Percentiles rank a stretch among this genome's conserved stretches.
Evolutionary conservation across 169 alveolate species (phyloP).

Genomic region (Eimeria acervulina): DNA sequence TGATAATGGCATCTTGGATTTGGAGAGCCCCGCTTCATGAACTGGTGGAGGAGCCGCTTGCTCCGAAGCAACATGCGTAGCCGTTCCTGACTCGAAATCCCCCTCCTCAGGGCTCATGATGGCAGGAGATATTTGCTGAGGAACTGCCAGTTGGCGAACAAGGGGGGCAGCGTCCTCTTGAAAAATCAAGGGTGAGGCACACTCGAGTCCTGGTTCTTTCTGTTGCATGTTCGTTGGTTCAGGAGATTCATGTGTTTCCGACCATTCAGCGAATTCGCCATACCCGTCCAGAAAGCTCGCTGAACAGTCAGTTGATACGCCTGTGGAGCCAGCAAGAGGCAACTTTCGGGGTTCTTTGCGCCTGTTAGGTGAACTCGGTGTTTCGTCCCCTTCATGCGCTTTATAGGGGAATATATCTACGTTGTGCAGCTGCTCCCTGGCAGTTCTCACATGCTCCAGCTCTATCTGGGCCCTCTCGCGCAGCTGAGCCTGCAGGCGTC

Average conservation of each 20-base stretch:
- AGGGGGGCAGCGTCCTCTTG: not conserved
- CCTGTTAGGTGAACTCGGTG: not conserved
- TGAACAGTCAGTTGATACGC: not conserved
- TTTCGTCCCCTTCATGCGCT: not conserved
- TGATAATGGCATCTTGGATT: not conserved
- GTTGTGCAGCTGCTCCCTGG: conserved; percentile 6
- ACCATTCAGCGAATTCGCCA: not conserved
- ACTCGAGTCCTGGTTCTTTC: not conserved
- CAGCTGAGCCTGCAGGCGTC: conserved; percentile 48
- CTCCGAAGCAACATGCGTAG: not conserved
- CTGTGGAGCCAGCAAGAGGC: conserved; percentile 48
- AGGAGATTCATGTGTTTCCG: not conserved
- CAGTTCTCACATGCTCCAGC: conserved; percentile 11
- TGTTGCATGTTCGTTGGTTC: not conserved
- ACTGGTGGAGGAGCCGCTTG: not conserved
- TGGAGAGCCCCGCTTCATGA: not conserved
- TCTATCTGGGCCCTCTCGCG: conserved; percentile 39
- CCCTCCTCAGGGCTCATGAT: not conserved
- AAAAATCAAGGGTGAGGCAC: not conserved
- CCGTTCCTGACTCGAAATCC: not conserved
- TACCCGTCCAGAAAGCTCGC: not conserved
- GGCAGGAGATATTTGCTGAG: not conserved
- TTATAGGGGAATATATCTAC: conserved; percentile 17
- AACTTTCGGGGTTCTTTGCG: not conserved
- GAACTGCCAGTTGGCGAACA: not conserved